A percentile compares a stretch with the other conserved stretches of the same genome.
phyloP scores from a whole-genome alignment of 495 filamentous ascomycete genomes.

The Xylaria curta region DNA sequence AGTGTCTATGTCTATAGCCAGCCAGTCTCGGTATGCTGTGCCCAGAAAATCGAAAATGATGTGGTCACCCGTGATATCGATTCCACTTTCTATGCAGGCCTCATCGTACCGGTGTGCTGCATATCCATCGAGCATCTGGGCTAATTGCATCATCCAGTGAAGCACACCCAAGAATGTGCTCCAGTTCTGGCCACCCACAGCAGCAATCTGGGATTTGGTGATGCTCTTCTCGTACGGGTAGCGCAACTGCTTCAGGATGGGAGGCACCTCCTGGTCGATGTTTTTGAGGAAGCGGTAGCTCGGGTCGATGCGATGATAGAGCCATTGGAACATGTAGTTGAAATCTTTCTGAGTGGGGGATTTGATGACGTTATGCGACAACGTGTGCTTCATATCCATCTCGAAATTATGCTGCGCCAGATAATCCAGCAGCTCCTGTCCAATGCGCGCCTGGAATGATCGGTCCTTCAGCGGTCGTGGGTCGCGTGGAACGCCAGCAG shows the following conservation, averaged over 20 bases:
- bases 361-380: slow-evolving; percentile 84
- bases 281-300: slow-evolving; percentile 88
- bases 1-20: slow-evolving; percentile 84
- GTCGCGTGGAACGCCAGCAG: slow-evolving; percentile 81
- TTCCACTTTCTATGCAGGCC: slow-evolving; percentile 80
- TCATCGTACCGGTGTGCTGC: slow-evolving; percentile 79
- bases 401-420: slow-evolving; percentile 91
- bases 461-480: slow-evolving; percentile 87
- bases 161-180: slow-evolving; percentile 88
- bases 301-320: slow-evolving; percentile 94
- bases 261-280: slow-evolving; percentile 92
- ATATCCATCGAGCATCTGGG: slow-evolving; percentile 86
- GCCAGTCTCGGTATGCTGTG: slow-evolving; percentile 89
- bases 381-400: slow-evolving; percentile 91
- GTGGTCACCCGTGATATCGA: slow-evolving; percentile 84
- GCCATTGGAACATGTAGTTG: slow-evolving; percentile 94
- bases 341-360: slow-evolving; percentile 99
- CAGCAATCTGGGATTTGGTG: slow-evolving; percentile 91
- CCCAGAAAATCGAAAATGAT: slow-evolving; percentile 94
- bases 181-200: slow-evolving; percentile 97
- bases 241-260: slow-evolving; percentile 86
- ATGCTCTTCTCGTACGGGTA: slow-evolving; percentile 95
- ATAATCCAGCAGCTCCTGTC: slow-evolving; percentile 90
- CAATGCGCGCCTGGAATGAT: slow-evolving; percentile 78
- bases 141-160: slow-evolving; percentile 99